Percentiles rank a stretch among this genome's conserved stretches.
Conservation (phyloP, 208 protist genomes). For the Acanthamoeba polyphaga region DNA sequence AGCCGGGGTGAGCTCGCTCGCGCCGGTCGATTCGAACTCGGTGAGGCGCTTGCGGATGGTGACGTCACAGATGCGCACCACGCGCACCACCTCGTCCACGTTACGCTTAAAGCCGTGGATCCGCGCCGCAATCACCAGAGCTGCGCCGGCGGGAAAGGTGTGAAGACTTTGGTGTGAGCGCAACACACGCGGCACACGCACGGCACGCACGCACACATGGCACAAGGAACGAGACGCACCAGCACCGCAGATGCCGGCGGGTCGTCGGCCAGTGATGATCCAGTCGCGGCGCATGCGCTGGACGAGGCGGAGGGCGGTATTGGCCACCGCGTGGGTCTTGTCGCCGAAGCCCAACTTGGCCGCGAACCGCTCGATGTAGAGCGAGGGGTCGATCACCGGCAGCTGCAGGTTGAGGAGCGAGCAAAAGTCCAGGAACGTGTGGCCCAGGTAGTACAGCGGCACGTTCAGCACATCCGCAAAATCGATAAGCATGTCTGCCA, state of each 20-base stretch:
- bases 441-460: slow-evolving; percentile 89
- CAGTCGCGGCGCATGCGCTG: slow-evolving; percentile 92
- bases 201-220: not conserved
- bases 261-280: slow-evolving; percentile 90
- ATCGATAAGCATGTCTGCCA: slow-evolving; percentile 90
- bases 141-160: not conserved
- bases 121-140: slow-evolving; percentile 89
- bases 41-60: slow-evolving; percentile 86
- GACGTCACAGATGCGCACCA: slow-evolving; percentile 89
- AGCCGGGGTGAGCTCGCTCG: slow-evolving; percentile 79
- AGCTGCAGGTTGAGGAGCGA: slow-evolving; percentile 84
- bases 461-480: slow-evolving; percentile 87
- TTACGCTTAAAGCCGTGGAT: slow-evolving; percentile 90
- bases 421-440: slow-evolving; percentile 89
- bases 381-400: slow-evolving; percentile 86
- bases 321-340: slow-evolving; percentile 81
- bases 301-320: slow-evolving; percentile 90
- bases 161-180: too few relatives aligned
- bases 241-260: slow-evolving; percentile 91
- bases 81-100: slow-evolving; percentile 86
- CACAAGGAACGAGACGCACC: slow-evolving; percentile 30
- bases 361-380: slow-evolving; percentile 93
- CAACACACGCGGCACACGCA: too few relatives aligned
- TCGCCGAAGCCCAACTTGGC: slow-evolving; percentile 90
- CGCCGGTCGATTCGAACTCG: slow-evolving; percentile 89